Conservation (phyloP, 495 filamentous ascomycete genomes). For the Penicillium argentinense region DNA sequence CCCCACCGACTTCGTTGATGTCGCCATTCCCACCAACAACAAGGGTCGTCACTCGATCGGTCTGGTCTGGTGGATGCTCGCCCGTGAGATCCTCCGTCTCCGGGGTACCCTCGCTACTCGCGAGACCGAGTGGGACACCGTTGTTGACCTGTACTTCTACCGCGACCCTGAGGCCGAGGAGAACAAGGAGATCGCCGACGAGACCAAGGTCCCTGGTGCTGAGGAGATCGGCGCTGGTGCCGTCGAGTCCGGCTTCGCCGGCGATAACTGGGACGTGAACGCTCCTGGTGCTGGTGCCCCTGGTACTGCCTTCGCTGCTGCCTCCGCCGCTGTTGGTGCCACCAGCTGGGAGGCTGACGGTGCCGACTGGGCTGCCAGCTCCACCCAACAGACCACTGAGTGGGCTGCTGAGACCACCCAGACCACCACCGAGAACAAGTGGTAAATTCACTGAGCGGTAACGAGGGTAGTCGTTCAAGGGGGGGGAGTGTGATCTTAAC, state of each 20-base stretch:
- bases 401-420: constrained; percentile 67
- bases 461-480: constrained; percentile 36
- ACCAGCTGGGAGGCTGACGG: constrained; percentile 79
- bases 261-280: constrained; percentile 56
- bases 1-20: constrained; percentile 98
- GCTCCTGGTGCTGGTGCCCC: constrained; percentile 58
- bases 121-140: constrained; percentile 96
- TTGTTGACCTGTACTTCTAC: constrained; percentile 99
- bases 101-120: constrained; percentile 92
- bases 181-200: constrained; percentile 81
- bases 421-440: constrained; percentile 51
- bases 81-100: constrained; percentile 98
- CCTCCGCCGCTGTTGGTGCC: constrained; percentile 59
- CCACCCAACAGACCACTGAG: constrained; percentile 56
- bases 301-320: constrained; percentile 61
- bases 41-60: constrained; percentile 99
- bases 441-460: constrained; percentile 54
- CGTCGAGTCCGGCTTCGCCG: constrained; percentile 77
- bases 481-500: constrained; percentile 28
- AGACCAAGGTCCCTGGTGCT: constrained; percentile 65
- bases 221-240: constrained; percentile 83
- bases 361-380: constrained; percentile 70
- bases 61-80: constrained; percentile 98
- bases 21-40: constrained; percentile 99
- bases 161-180: constrained; percentile 98